Evolutionary conservation across 768 basidiomycete genomes (phyloP).

Genomic region (Mycena belliarum): DNA sequence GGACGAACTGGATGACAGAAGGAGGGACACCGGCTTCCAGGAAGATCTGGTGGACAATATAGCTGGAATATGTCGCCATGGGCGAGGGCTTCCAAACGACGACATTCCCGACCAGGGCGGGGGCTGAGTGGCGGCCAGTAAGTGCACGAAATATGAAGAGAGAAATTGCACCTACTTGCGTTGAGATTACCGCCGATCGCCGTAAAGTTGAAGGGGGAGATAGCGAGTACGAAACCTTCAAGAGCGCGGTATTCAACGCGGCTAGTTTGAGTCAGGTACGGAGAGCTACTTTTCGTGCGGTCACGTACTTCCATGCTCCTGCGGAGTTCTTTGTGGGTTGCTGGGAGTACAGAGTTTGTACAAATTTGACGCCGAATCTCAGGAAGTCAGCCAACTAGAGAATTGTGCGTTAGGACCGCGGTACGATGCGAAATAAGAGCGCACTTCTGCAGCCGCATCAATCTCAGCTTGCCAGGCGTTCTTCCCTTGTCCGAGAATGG

Average conservation of each 20-base stretch:
- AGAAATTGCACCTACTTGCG: constrained; percentile 46
- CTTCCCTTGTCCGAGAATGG: constrained; percentile 98
- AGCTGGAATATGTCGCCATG: constrained; percentile 93
- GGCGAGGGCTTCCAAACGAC: constrained; percentile 98
- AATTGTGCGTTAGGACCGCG: constrained; percentile 8
- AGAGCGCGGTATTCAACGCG: constrained; percentile 94
- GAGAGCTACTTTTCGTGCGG: not conserved
- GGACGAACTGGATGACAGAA: constrained; percentile 96
- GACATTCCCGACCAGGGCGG: constrained; percentile 93
- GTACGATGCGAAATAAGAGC: constrained; percentile 21
- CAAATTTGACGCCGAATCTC: constrained; percentile 94
- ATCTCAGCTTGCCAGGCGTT: constrained; percentile 99
- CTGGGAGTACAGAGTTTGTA: constrained; percentile 89
- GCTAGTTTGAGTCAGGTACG: constrained; percentile 41
- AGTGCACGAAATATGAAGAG: not conserved
- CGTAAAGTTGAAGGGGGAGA: constrained; percentile 98
- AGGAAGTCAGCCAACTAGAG: constrained; percentile 88
- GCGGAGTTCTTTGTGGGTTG: constrained; percentile 86
- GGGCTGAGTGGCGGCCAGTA: constrained; percentile 48
- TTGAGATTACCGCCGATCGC: constrained; percentile 97
- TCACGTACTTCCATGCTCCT: constrained; percentile 90
- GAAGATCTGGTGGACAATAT: constrained; percentile 87
- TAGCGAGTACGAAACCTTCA: constrained; percentile 98
- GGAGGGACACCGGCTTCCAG: constrained; percentile 92
- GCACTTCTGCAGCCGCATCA: constrained; percentile 95